Evolutionary conservation across 1,139 yeast species (phyloP), one percentile per base, ranked within the genome.

Genomic region (Debaryomyces subglobosus): DNA sequence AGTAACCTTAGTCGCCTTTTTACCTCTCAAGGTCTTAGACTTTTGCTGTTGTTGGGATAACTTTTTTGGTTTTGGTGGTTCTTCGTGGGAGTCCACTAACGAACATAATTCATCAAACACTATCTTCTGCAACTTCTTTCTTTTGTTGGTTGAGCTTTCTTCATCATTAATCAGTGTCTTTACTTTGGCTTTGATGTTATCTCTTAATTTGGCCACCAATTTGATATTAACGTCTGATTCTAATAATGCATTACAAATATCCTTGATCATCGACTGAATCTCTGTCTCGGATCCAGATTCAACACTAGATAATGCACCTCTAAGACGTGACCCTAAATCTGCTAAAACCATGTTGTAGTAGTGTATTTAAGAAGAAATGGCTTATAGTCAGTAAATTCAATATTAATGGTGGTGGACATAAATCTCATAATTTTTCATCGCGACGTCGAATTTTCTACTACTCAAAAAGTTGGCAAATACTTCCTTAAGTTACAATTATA

Each of bases 171-270:
- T 74, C 50, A 77, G 80, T 27, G 65, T 63, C 9, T 60, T 63
- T 46, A 83, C 71, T 49, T 81, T 79, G 33, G 72, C 59, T 61
- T 84, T 85, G 58, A 94, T 84, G 57, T 86, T 85, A 59, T 83
- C 88, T 63, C 97, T 80, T 54, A 94, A 73, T 53, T 77, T 79
- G 41, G 89, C 84, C 38, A 94, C 99, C 44, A 94, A 77, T 58
- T 82, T 83, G 61, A 95, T 84, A 63, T 94, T 95, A 30, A 94
- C 98, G 68, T 94, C 99, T 18, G 95, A 80, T 68, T 92, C 97
- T 52, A 94, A 75, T 51, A 94, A 78, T 0, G 99, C 99, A 49
- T 89, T 84, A 53, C 96, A 89, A 45, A 94, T 86, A 58, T 89
- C 96, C 65, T 94, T 94, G 56, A 94, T 72, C 85, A 92, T 82